Evolutionary conservation across 148 eudicot genomes (phyloP).

Genomic region (Silene latifolia): DNA sequence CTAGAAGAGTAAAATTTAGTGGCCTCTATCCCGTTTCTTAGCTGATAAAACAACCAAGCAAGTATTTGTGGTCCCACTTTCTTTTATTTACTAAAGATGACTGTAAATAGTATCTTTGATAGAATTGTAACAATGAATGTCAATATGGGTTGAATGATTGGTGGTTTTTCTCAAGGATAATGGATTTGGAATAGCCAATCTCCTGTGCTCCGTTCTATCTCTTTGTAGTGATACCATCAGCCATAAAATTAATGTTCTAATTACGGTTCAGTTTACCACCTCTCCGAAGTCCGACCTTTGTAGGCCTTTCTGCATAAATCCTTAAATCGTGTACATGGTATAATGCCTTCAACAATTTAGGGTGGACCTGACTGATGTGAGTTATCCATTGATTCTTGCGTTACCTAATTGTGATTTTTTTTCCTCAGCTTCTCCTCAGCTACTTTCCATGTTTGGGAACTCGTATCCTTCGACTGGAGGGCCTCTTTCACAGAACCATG

Average conservation of each 20-base stretch:
- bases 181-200: not conserved
- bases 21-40: not conserved
- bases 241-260: not conserved
- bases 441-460: constrained; percentile 81
- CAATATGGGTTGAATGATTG: not conserved
- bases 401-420: constrained; percentile 10
- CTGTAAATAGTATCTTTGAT: not conserved
- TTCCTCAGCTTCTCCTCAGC: constrained; percentile 90
- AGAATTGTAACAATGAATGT: not conserved
- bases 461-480: constrained; percentile 79
- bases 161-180: not conserved
- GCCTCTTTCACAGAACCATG: constrained; percentile 73
- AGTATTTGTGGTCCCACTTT: not conserved
- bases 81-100: not conserved
- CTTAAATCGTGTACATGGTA: not conserved
- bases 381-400: not conserved
- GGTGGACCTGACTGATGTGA: constrained; percentile 1
- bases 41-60: not conserved
- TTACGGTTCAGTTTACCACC: not conserved
- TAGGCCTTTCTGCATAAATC: not conserved
- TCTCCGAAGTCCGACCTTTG: not conserved
- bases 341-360: not conserved
- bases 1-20: too few species aligned
- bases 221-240: not conserved
- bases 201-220: not conserved